Evolutionary conservation across 805 yeast genomes (phyloP).

Genomic region (Zygosaccharomyces kombuchaensis): DNA sequence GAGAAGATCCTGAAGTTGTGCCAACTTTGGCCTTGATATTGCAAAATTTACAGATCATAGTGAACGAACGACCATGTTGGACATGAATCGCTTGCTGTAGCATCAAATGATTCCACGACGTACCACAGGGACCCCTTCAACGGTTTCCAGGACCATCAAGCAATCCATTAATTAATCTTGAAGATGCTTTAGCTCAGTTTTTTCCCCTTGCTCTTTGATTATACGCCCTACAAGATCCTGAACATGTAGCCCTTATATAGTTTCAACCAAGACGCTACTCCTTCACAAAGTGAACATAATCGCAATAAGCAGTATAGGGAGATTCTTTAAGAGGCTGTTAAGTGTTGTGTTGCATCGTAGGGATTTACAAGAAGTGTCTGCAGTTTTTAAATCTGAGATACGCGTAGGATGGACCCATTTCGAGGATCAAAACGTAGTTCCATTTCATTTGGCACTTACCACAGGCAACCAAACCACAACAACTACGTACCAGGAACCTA

Average conservation of each 20-base stretch:
- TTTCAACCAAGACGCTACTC: not conserved
- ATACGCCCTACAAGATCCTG: not conserved
- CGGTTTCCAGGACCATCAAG: not conserved
- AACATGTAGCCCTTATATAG: not conserved
- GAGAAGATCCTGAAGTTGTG: not conserved
- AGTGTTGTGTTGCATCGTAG: not conserved
- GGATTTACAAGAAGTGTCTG: not conserved
- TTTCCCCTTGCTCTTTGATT: not conserved
- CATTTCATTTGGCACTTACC: slow-evolving; percentile 29
- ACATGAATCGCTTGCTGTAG: not conserved
- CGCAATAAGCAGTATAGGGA: not conserved
- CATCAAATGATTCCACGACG: not conserved
- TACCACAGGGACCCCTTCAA: not conserved
- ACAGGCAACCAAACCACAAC: slow-evolving; percentile 18
- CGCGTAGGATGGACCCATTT: slow-evolving; percentile 24
- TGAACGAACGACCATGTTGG: not conserved
- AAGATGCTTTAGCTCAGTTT: not conserved
- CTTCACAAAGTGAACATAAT: not conserved
- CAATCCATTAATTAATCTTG: not conserved
- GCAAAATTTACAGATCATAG: slow-evolving; percentile 7
- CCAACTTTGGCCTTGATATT: not conserved
- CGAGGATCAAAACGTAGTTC: slow-evolving; percentile 31
- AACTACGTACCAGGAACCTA: slow-evolving; percentile 11
- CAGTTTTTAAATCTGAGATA: not conserved
- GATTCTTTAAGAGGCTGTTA: not conserved